Base-by-base conservation (phyloP, 345 rosid genomes). In the Noccaea bulbosa region DNA sequence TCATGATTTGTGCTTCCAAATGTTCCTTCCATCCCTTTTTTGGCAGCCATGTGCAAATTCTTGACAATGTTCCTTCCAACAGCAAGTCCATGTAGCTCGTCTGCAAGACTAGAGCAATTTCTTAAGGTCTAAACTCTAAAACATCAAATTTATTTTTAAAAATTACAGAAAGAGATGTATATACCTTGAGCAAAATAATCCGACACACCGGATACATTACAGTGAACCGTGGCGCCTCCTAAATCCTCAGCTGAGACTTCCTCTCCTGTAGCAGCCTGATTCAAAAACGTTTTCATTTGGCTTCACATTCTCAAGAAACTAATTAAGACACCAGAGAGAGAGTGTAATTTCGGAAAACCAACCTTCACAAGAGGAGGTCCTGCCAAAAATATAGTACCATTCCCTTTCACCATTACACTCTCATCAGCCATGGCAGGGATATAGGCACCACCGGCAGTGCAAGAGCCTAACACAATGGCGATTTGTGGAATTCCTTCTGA, bases 391-490 rank as follows among this genome's bases (percentile, higher is more conserved):
- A 91, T 89, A 51, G 98, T 93, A 45, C 94, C 97, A 80, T 93
- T 93, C 66, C 96, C 96, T 83, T 91, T 89, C 57, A 93, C 98
- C 98, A 91, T 93, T 6, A 93, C 94, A 85, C 98, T 93, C 57
- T 91, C 96, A 75, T 93, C 98, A 35, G 98, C 98, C 97, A 93
- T 93, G 35, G 98, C 97, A 75, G 98, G 97, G 54, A 91, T 93
- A 81, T 93, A 93, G 22, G 98, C 98, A 64, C 96, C 98, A 60
- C 97, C 97, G 7, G 96, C 96, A 48, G 97, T 93, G 80, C 98
- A 93, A 2, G 96, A 93, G 44, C 98, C 98, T 70, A 93, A 79
- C 9, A 91, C 98, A 58, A 91, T 70, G 37, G 98, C 98, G 72
- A 93, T 86, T 71, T 93, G 98, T 24, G 98, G 97, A 67, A 93